Evolutionary conservation across 345 rosid species (phyloP), one percentile per base, ranked within the genome.

Genomic region (Stellera chamaejasme): DNA sequence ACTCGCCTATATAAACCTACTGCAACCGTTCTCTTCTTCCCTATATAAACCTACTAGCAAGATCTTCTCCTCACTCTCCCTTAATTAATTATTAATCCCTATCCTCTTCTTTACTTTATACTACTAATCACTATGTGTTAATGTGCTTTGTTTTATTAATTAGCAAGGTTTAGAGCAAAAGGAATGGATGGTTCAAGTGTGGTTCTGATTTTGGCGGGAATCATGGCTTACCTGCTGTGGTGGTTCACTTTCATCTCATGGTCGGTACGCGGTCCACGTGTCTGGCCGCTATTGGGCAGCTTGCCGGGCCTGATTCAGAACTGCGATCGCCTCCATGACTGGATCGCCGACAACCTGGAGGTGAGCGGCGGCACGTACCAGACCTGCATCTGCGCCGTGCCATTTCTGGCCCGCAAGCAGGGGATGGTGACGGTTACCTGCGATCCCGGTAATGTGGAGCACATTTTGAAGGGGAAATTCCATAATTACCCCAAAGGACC

Each of bases 401-500:
- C 99, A 0, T 85, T 87, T 57, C 66, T 93, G 6, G 87, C 94
- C 10, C 71, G 55, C 63, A 84, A 80, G 73, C 97, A 93, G 65
- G 99, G 99, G 10, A 95, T 87, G 59, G 97, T 89, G 55, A 89
- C 99, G 0, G 99, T 93, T 73, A 93, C 99, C 55, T 93, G 97
- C 70, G 97, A 92, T 44, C 98, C 94, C 26, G 77, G 71, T 68
- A 92, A 92, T 66, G 50, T 92, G 1, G 98, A 88, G 86, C 93
- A 86, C 55, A 81, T 92, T 28, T 75, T 92, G 73, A 92, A 88
- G 75, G 75, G 68, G 67, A 84, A 93, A 4, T 92, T 92, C 65
- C 80, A 86, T 4, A 92, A 92, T 54, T 92, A 88, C 77, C 98
- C 98, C 28, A 92, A 92, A 67, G 98, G 98, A 14, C 97, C 98